Evolutionary conservation across 768 basidiomycete species (phyloP), one percentile per base, ranked within the genome.

Genomic region (Pleurotus djamor): DNA sequence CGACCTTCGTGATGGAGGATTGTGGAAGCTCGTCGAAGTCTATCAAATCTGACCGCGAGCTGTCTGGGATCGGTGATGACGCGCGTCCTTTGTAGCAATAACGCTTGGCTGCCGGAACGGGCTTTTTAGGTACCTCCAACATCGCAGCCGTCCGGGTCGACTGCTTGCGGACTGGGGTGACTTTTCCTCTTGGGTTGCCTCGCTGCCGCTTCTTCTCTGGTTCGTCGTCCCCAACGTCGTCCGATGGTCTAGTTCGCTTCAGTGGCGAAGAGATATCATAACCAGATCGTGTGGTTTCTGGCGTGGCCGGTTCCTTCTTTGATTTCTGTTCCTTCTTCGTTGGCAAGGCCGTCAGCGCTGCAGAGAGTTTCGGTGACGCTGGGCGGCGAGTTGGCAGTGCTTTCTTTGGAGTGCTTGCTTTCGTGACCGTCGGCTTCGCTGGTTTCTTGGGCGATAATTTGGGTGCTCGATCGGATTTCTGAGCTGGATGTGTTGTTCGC

Each of bases 1-100:
- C 47, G n/a, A 7, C 57, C 4, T 56, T 8, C n/a, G 13, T 44
- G 13, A 64, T 44, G 4, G 59, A 45, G n/a, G 62, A 52, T 7
- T 64, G 63, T 28, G 74, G 72, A 48, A 71, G 66, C 49, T 71
- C 70, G 48, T 77, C 74, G 41, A 70, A 72, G 58, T 76, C 69
- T 37, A 72, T 57, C 4, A 57, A 59, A 1, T 52, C 50, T 55
- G 41, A 55, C 14, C 55, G 54, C 12, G 58, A 57, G 3, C 41
- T 44, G 41, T 16, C 17, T 14, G 38, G 36, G 14, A 32, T 32
- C 16, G 74, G 69, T 33, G 77, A 73, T 5, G 76, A 70, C 28
- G 64, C 63, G 37, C 72, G 71, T 14, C 64, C 69, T 62, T 72
- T 74, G 61, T 69, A 74, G 2, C 67, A 67, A 59, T 69, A 71